Evolutionary conservation across 2,329 filamentous ascomycete species (phyloP).

Genomic region (Teratosphaeria viscida): DNA sequence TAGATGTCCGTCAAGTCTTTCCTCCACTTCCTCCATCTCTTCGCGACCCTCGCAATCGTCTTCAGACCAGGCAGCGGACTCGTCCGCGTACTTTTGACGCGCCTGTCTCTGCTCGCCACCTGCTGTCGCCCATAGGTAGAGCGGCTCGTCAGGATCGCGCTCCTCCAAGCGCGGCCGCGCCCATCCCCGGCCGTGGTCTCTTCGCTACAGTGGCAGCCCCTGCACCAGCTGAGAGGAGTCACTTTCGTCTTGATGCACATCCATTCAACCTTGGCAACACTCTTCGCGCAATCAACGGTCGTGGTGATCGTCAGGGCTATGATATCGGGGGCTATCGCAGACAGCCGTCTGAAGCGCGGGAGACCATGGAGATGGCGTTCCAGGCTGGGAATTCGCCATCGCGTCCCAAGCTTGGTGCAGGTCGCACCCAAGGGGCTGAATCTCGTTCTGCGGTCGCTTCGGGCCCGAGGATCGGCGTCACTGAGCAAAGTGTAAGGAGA

Average conservation of each 20-base stretch:
- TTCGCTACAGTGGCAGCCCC: not conserved
- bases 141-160: not conserved
- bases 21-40: not conserved
- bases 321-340: not conserved
- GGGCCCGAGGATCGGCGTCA: too few species aligned
- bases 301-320: not conserved
- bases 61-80: not conserved
- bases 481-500: not conserved
- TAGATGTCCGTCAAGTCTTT: not conserved
- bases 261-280: conserved; percentile 15
- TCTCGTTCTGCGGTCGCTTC: too few species aligned
- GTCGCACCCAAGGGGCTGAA: too few species aligned
- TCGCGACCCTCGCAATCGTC: not conserved
- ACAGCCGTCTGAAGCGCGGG: not conserved
- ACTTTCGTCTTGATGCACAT: conserved; percentile 5
- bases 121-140: not conserved
- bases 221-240: not conserved
- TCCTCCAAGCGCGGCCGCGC: not conserved
- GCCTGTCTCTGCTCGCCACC: not conserved
- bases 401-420: not conserved
- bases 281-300: conserved; percentile 8
- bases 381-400: not conserved
- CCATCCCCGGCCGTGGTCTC: conserved; percentile 1
- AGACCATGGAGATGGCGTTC: not conserved
- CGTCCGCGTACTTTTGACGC: not conserved